Evolutionary conservation across 108 stramenopile species (phyloP), one percentile per base, ranked within the genome.

Genomic region (Licmophora abbreviata): DNA sequence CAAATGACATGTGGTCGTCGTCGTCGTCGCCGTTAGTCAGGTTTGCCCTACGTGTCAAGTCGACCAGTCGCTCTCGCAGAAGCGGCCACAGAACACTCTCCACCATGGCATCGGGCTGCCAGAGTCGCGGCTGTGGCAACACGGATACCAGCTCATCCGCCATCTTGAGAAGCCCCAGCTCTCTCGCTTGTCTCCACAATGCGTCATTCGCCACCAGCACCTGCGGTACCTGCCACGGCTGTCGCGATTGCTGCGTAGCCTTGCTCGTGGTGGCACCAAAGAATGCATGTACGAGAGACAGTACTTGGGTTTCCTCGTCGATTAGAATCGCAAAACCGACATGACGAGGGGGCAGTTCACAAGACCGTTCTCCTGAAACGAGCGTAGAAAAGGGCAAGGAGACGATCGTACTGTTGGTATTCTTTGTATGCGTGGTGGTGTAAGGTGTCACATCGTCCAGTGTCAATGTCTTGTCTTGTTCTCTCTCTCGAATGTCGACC

Each of bases 81-180:
- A 73, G 24, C 22, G 77, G 77, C 8, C 81, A 28, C 12, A 90
- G 34, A 3, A 71, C 43, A 11, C 50, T 66, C 34, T 65, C 60
- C 3, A 90, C 71, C 67, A 90, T 69, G 11, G 64, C 51, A 63
- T 85, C 84, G 0, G 88, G 83, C 63, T 90, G 71, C 88, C 88
- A 90, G 10, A 90, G 55, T 40, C 82, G 73, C 11, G 80, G 69
- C 2, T 67, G 36, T 1, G 69, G 73, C 8, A 27, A 31, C 29
- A 64, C 64, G 29, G 47, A 27, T 43, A 34, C n/a, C 17, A 27
- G 21, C 6, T 0, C 33, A 36, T 22, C 35, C 4, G 11, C 20
- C 6, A n/a, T 24, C 34, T 27, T 15, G 25, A 53, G n/a, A 22
- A 58, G 7, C 31, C 32, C 26, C 24, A 47, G 26, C 11, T 29